Conservation (phyloP, 225 moss, liverwort and hornwort genomes). For the Pleurozium schreberi region DNA sequence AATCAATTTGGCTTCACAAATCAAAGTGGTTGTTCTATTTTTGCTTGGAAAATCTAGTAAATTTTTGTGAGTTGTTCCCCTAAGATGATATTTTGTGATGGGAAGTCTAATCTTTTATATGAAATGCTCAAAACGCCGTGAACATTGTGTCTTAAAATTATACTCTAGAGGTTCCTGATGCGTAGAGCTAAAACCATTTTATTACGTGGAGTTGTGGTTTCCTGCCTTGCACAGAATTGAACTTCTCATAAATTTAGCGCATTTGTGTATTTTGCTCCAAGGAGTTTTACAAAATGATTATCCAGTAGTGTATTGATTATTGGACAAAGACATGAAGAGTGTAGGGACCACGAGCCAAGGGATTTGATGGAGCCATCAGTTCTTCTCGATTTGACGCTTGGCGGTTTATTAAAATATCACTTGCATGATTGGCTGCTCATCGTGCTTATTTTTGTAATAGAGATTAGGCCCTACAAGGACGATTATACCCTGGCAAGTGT, state of each 20-base stretch:
- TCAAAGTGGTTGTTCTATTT: neutral
- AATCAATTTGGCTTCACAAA: neutral
- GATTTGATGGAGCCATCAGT: conserved; percentile 8
- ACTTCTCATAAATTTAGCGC: neutral
- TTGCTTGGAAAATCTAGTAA: neutral
- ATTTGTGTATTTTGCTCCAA: neutral
- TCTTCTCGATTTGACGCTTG: conserved; percentile 3
- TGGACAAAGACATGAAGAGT: conserved; percentile 1
- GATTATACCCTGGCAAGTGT: too few species aligned
- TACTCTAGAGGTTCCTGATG: neutral
- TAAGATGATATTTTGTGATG: neutral
- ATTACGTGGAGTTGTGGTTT: neutral
- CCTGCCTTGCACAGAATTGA: neutral
- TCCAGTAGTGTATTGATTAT: neutral
- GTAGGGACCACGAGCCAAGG: neutral
- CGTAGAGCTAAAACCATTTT: neutral
- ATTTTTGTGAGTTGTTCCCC: neutral
- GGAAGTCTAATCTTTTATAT: neutral
- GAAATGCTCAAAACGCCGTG: neutral
- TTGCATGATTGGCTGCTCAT: conserved; percentile 45
- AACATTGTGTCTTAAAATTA: neutral
- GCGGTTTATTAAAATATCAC: conserved; percentile 32
- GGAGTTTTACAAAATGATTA: conserved; percentile 21
- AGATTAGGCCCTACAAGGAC: too few species aligned
- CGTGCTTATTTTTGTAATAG: too few species aligned